Conservation (phyloP, 2,329 filamentous ascomycete species). For the Aspergillus pseudoglaucus region DNA sequence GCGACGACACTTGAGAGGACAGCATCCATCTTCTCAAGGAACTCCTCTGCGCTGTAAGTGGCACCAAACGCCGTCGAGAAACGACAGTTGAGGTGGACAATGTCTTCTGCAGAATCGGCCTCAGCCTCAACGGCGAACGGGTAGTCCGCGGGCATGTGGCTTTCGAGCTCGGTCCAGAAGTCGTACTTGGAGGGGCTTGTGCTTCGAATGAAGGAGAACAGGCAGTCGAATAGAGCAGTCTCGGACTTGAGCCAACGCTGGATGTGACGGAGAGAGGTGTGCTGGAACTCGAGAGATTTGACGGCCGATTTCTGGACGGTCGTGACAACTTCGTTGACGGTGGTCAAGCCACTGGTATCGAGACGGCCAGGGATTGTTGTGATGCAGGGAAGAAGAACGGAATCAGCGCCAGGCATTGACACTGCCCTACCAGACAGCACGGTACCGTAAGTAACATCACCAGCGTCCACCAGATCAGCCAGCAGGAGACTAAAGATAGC, state of each 20-base stretch:
- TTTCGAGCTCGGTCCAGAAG: constrained; percentile 26
- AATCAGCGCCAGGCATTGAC: constrained; percentile 23
- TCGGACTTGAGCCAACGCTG: constrained; percentile 30
- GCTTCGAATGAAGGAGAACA: constrained; percentile 27
- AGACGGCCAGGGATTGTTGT: constrained; percentile 33
- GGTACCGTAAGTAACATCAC: constrained; percentile 28
- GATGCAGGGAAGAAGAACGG: constrained; percentile 30
- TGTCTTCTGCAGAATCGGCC: constrained; percentile 16
- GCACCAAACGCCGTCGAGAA: constrained; percentile 22
- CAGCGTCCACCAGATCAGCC: constrained; percentile 19
- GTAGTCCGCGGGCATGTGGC: constrained; percentile 30
- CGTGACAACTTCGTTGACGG: constrained; percentile 17
- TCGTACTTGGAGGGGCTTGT: constrained; percentile 7
- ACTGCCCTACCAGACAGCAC: constrained; percentile 29
- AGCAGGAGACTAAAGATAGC: constrained; percentile 29
- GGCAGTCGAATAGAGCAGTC: constrained; percentile 26
- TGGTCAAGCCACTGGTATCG: constrained; percentile 13
- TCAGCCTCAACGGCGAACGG: constrained; percentile 30
- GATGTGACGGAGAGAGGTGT: constrained; percentile 30
- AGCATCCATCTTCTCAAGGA: constrained; percentile 28
- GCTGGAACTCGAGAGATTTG: constrained; percentile 29
- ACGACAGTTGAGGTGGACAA: constrained; percentile 17
- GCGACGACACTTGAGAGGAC: constrained; percentile 21
- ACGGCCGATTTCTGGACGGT: constrained; percentile 17
- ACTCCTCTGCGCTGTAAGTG: constrained; percentile 13